Evolutionary conservation across 1,284 basidiomycete genomes (phyloP).

Genomic region (Trichosporon sp.): DNA sequence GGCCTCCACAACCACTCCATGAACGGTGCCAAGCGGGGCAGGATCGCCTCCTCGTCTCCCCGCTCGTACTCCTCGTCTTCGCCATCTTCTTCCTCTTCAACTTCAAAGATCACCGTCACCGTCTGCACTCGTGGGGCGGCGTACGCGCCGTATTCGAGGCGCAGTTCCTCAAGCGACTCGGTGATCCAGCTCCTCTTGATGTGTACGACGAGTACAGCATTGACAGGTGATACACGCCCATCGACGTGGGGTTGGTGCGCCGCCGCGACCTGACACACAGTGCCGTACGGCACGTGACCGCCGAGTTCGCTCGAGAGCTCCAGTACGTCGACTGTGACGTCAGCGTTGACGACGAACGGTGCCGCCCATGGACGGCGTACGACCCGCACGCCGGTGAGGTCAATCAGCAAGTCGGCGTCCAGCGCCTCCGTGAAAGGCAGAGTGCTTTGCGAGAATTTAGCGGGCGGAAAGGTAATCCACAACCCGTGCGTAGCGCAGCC

Average conservation of each 20-base stretch:
- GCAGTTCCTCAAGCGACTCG: neutral
- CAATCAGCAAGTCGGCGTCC: neutral
- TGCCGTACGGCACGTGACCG: neutral
- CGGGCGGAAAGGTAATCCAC: neutral
- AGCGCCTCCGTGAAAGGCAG: neutral
- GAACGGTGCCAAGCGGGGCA: neutral
- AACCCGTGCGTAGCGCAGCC: neutral
- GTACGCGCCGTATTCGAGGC: neutral
- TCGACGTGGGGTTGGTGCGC: neutral
- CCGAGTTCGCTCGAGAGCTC: neutral
- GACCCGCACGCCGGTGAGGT: neutral
- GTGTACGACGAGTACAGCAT: neutral
- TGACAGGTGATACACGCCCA: neutral
- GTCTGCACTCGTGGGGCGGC: neutral
- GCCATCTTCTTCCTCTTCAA: neutral
- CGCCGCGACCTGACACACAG: neutral
- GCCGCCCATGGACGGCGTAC: neutral
- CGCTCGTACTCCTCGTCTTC: neutral
- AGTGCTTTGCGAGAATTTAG: neutral
- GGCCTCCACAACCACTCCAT: neutral
- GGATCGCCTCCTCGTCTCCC: neutral
- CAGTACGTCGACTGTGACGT: neutral
- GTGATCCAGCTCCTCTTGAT: neutral
- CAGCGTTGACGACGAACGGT: neutral
- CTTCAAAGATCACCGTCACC: neutral